Evolutionary conservation across 176 grass and related monocot genomes (phyloP), one percentile per base, ranked within the genome.

Genomic region (Alopecurus myosuroides): DNA sequence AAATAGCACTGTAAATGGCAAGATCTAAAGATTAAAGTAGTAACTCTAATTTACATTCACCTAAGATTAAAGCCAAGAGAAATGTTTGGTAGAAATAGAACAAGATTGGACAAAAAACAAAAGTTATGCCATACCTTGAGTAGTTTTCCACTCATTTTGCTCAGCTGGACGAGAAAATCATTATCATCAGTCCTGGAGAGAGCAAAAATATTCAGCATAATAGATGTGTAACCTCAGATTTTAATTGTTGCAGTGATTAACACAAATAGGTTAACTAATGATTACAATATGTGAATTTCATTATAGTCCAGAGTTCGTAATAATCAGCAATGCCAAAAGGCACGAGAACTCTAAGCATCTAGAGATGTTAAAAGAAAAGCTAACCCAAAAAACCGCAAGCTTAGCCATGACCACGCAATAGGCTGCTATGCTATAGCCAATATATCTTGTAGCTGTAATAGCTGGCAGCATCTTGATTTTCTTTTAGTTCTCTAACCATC

Each of bases 131-230:
- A 70, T 92, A 94, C 97, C 97, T 89, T 98, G 22, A 98, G 84
- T 66, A 98, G 90, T 86, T 98, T 98, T 84, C 97, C 97, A 53
- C 53, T 86, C 48, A 88, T 87, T 64, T 90, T 93, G 84, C 93
- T 70, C 81, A 98, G 74, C 81, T 98, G 91, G 63, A 95, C 63
- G 74, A 98, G 93, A 81, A 95, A 98, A 58, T 98, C 97, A 35
- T 94, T 87, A 41, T 94, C 93, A 79, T 98, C 93, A 56, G 77
- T 18, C 97, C 97, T 98, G 87, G 10, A 90, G 71, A 77, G 53
- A 77, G 79, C 35, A 65, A 79, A 76, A 46, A 60, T 50, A 79
- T 82, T 20, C 39, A 86, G 45, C 41, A 77, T 77, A 58, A 70
- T 41, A 76, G 3, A 57, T 62, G 19, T 37, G 4, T 42, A 31